Evolutionary conservation across 2,329 filamentous ascomycete species (phyloP), one percentile per base, ranked within the genome.

Genomic region (Verticillium alfalfae): DNA sequence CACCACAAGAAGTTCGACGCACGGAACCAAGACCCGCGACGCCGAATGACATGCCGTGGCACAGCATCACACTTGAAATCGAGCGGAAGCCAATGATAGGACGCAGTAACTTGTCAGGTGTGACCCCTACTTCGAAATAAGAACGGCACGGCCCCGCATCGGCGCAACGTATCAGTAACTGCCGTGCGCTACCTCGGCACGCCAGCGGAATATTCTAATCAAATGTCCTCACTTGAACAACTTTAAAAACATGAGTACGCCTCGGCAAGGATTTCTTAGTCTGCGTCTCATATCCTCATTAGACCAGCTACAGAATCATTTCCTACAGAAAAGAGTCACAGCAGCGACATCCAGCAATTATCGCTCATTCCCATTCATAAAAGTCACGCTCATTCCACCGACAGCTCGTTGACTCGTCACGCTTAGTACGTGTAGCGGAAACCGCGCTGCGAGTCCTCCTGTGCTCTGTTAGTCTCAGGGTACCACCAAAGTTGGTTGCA

Each of bases 401-500:
- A 37, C 45, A 36, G 26, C 26, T 5, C 26, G 26, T 31, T 31
- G 26, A 5, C 26, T 5, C 26, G 26, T 31, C 34, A 12, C 10
- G 7, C 18, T 31, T 69, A 74, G 60, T 72, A 73, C 5, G 73
- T 75, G 58, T 75, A 75, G 60, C 73, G 68, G 69, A 75, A 75
- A 57, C 72, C 72, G 38, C 64, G 58, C 37, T 63, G 63, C 18
- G 62, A 59, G 10, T 66, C 63, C 59, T 65, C 66, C 66, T 67
- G 56, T 9, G 7, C 55, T 10, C 6, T 16, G 6, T 1, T 26
- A n/a, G 38, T 55, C 31, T 6, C 0, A 31, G 26, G 36, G 16
- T 5, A 13, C 26, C 15, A 18, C 22, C 9, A 52, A 16, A 0
- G 13, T 18, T 13, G 59, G n/a, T 10, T 12, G 16, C 10, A 34